These are phyloP conservation scores for Thielaviopsis cerberus DNA, from an alignment of 2,329 filamentous ascomycete genomes.

Conservation along the genomic window DNA sequence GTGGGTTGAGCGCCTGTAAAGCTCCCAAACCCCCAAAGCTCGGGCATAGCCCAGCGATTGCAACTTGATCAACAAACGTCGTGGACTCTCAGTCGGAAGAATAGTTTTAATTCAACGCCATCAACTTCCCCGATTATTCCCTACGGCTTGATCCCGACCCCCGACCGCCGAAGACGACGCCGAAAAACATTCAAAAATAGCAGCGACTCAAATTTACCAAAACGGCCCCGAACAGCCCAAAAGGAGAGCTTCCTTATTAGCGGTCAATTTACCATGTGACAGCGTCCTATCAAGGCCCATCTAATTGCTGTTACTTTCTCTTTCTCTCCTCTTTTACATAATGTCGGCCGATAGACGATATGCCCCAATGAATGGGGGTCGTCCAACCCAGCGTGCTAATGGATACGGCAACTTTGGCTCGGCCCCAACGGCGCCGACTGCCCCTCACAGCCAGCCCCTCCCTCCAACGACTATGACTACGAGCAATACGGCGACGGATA, in stretches of 20 bases:
- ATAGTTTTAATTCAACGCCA: not conserved
- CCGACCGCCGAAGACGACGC: not conserved
- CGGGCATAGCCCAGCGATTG: not conserved
- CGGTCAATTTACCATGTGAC: not conserved
- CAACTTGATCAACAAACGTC: not conserved
- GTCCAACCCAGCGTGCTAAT: conserved; percentile 16
- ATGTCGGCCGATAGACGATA: conserved; percentile 11
- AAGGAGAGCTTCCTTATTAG: not conserved
- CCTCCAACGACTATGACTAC: conserved; percentile 32
- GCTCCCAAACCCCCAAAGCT: not conserved
- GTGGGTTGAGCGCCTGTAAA: not conserved
- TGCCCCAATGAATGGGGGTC: not conserved
- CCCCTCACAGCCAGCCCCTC: not conserved
- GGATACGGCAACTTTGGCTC: conserved; percentile 26
- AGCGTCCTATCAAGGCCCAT: not conserved
- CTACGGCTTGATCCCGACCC: not conserved
- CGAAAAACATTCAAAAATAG: not conserved
- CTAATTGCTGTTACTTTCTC: not conserved
- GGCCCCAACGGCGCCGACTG: conserved; percentile 1
- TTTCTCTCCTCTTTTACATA: not conserved
- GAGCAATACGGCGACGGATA: conserved; percentile 31
- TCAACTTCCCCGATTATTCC: not conserved
- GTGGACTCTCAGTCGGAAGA: not conserved
- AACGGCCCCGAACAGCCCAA: not conserved
- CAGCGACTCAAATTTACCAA: not conserved